Evolutionary conservation across 441 rosid genomes (phyloP), one percentile per base, ranked within the genome.

Genomic region (Dalechampia spathulata): DNA sequence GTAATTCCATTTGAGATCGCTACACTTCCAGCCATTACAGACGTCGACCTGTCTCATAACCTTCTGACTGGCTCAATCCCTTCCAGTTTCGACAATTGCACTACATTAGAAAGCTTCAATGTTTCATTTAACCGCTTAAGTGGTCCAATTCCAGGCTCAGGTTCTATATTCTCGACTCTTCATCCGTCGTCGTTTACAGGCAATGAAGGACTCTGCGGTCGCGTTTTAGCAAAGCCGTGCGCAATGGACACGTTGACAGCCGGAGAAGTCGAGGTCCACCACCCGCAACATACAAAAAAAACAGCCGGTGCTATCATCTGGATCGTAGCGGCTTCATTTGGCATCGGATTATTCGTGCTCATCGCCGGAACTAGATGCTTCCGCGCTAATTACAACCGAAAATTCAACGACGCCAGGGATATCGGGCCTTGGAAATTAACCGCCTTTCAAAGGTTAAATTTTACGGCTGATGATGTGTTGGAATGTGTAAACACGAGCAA

Each of bases 381-480:
- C 81, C 83, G 72, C 52, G 77, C 75, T 6, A 81, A 55, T 43
- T 75, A 81, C 60, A 56, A 67, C 57, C 75, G 80, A 22, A 50
- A 73, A 21, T 75, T 76, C 4, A 61, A 20, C 23, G 65, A 49
- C 3, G 79, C 73, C 0, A 71, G 75, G 2, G 96, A 81, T 50
- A 65, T 66, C 44, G 99, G 96, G n/a, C 95, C 89, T 58, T 92
- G 97, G 97, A 86, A 83, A 57, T 58, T 92, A 27, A 92, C 96
- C 7, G 97, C 99, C 6, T 92, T 89, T 60, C 99, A 86, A 55
- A 72, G 94, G 61, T 58, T 89, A 23, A 89, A 80, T 67, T 92
- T 86, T 78, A 73, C 92, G 59, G 96, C 92, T 16, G 97, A 86
- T 1, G 92, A 89, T 19, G 90, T 92, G 20, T 57, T 85, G 2